phyloP scores from a whole-genome alignment of 208 protist species.

The Trichomonas vaginalis region DNA sequence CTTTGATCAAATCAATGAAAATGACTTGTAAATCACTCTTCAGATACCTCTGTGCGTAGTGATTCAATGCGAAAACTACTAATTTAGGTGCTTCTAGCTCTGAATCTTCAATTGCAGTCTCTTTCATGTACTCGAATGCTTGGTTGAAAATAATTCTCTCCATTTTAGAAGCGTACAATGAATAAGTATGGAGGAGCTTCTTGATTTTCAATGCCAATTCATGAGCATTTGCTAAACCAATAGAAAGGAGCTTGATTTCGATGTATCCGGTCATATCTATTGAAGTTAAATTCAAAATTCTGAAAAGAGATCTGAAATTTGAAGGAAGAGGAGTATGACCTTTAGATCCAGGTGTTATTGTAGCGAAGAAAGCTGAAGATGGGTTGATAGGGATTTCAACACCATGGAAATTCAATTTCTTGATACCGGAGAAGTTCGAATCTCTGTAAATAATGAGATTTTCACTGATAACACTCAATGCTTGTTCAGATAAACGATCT shows the following conservation, averaged over 20 bases:
- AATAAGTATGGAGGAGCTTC: not conserved
- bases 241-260: not conserved
- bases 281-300: constrained; percentile 90
- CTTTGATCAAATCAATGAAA: constrained; percentile 80
- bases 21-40: constrained; percentile 87
- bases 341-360: constrained; percentile 82
- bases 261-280: constrained; percentile 48
- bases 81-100: not conserved
- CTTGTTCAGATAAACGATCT: constrained; percentile 90
- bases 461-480: constrained; percentile 82
- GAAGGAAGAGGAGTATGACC: constrained; percentile 89
- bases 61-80: not conserved
- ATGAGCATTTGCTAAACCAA: not conserved
- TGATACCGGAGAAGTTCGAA: constrained; percentile 56
- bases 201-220: not conserved
- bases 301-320: constrained; percentile 85
- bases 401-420: constrained; percentile 75
- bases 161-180: not conserved
- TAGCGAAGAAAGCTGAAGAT: constrained; percentile 84
- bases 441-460: constrained; percentile 77
- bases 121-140: not conserved
- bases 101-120: not conserved
- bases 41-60: constrained; percentile 40
- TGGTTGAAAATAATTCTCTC: not conserved
- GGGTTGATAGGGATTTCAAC: constrained; percentile 66